Evolutionary conservation across 2,329 filamentous ascomycete genomes (phyloP).

Genomic region (Monosporascus sp.): DNA sequence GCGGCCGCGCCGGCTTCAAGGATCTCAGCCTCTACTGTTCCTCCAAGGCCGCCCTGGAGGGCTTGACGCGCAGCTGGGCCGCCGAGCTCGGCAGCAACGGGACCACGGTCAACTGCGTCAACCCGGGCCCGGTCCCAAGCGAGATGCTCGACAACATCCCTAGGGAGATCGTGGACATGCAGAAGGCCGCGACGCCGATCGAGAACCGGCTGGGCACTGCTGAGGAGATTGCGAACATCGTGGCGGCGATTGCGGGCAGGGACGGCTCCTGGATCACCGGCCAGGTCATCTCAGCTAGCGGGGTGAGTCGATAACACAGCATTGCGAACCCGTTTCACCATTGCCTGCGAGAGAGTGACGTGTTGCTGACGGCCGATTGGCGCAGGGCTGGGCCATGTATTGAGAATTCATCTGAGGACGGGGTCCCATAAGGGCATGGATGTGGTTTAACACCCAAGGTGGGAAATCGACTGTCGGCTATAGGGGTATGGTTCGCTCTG

Average conservation of each 20-base stretch:
- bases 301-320: slow-evolving; percentile 26
- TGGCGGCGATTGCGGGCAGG: slow-evolving; percentile 47
- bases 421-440: background rate
- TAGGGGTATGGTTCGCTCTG: too few relatives aligned
- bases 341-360: background rate
- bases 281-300: slow-evolving; percentile 50
- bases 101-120: slow-evolving; percentile 56
- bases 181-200: slow-evolving; percentile 45
- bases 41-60: slow-evolving; percentile 56
- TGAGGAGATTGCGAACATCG: slow-evolving; percentile 51
- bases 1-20: slow-evolving; percentile 39
- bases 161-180: slow-evolving; percentile 39
- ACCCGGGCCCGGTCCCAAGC: slow-evolving; percentile 53
- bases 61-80: slow-evolving; percentile 53
- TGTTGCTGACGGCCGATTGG: background rate
- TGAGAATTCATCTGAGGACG: background rate
- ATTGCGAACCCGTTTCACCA: too few relatives aligned
- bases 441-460: background rate
- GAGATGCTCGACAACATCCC: slow-evolving; percentile 52
- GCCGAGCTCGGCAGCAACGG: slow-evolving; percentile 50
- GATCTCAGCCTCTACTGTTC: slow-evolving; percentile 46
- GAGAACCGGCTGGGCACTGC: slow-evolving; percentile 43
- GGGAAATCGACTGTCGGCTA: too few relatives aligned
- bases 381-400: background rate
- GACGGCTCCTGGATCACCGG: slow-evolving; percentile 47